Conservation (phyloP, 805 yeast genomes). For the Barnettozyma salicaria region DNA sequence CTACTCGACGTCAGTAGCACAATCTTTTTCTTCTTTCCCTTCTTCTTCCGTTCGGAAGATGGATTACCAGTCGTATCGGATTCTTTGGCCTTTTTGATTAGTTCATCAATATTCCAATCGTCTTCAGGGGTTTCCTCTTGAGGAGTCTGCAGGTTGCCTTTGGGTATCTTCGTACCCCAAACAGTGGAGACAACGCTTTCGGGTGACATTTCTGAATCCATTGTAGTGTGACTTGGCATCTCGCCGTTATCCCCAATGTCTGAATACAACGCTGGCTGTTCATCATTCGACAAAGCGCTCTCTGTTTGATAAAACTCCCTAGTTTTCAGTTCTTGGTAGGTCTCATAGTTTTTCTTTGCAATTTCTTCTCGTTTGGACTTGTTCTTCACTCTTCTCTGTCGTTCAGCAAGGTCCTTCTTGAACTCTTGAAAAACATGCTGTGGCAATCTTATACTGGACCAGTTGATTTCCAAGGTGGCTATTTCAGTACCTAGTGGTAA, state of each 20-base stretch:
- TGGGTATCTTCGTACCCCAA: slow-evolving; percentile 61
- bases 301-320: slow-evolving; percentile 41
- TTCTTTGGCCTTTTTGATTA: slow-evolving; percentile 19
- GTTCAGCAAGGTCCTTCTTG: slow-evolving; percentile 47
- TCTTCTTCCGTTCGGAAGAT: slow-evolving; percentile 14
- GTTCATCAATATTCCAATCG: slow-evolving; percentile 27
- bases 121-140: slow-evolving; percentile 28
- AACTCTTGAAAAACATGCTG: slow-evolving; percentile 40
- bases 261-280: slow-evolving; percentile 1
- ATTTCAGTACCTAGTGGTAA: slow-evolving; percentile 81
- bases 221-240: no score
- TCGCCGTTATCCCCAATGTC: no score
- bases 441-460: slow-evolving; percentile 48
- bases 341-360: slow-evolving; percentile 49
- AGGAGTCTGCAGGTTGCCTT: slow-evolving; percentile 21
- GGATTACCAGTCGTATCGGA: not conserved
- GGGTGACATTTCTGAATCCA: slow-evolving; percentile 21
- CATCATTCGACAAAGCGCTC: slow-evolving; percentile 3
- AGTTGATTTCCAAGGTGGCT: slow-evolving; percentile 80
- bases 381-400: slow-evolving; percentile 44
- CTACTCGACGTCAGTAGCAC: slow-evolving; percentile 16
- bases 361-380: slow-evolving; percentile 57
- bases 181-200: slow-evolving; percentile 39
- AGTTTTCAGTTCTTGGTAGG: slow-evolving; percentile 51
- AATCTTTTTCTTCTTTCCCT: slow-evolving; percentile 22